A percentile compares a stretch with the other conserved stretches of the same genome.
phyloP scores from a whole-genome alignment of 352 stramenopile species.

The Detonula confervacea region DNA sequence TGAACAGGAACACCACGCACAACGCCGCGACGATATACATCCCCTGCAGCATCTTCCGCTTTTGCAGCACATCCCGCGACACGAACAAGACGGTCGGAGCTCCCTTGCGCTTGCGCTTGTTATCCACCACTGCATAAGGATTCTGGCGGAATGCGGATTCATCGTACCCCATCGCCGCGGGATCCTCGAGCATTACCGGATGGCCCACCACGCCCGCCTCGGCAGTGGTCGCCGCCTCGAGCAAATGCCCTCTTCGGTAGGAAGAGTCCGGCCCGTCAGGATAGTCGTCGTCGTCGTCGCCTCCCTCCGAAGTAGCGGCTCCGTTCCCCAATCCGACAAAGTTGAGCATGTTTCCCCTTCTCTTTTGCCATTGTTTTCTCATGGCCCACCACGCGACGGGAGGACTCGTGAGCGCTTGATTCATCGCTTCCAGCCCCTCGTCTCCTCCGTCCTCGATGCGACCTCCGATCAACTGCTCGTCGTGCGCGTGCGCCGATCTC shows the following conservation, averaged over 20 bases:
- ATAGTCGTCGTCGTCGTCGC: background rate
- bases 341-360: background rate
- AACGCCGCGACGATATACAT: constrained; percentile 29
- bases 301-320: background rate
- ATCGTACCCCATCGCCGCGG: constrained; percentile 34
- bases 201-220: constrained; percentile 27
- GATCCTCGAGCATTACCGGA: constrained; percentile 45
- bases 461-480: constrained; percentile 26
- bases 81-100: constrained; percentile 28
- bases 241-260: background rate
- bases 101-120: constrained; percentile 9
- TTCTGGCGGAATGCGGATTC: constrained; percentile 6
- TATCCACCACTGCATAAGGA: background rate
- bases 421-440: constrained; percentile 47
- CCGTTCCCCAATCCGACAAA: background rate
- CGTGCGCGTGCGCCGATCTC: constrained; percentile 18
- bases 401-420: constrained; percentile 36
- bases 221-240: background rate
- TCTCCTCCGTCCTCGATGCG: constrained; percentile 1
- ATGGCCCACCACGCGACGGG: constrained; percentile 45
- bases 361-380: constrained; percentile 52
- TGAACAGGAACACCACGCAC: constrained; percentile 28
- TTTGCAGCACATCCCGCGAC: constrained; percentile 15
- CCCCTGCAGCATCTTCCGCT: constrained; percentile 28
- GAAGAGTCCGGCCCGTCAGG: constrained; percentile 2